phyloP scores from a whole-genome alignment of 805 yeast genomes.

The Millerago galiae region DNA sequence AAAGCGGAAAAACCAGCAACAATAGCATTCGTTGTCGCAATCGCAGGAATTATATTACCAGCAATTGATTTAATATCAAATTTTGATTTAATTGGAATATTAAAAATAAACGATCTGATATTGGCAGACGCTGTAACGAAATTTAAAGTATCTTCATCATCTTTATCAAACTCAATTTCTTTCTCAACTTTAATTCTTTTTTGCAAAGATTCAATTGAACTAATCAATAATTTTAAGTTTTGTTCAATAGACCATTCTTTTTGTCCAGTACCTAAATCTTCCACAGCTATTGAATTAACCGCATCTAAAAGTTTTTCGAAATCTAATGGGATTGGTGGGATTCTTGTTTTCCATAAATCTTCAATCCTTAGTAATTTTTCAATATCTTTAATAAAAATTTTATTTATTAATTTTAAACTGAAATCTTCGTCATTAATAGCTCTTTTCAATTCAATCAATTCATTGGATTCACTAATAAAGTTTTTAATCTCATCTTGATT shows the following conservation, averaged over 20 bases:
- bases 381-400: constrained; percentile 70
- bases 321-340: constrained; percentile 59
- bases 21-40: constrained; percentile 95
- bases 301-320: constrained; percentile 19
- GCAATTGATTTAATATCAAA: constrained; percentile 93
- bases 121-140: constrained; percentile 87
- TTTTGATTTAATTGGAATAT: constrained; percentile 63
- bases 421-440: constrained; percentile 29
- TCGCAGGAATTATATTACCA: constrained; percentile 97
- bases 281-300: constrained; percentile 12
- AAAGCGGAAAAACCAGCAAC: constrained; percentile 85
- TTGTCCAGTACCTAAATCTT: constrained; percentile 27
- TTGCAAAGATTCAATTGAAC: constrained; percentile 44
- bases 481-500: constrained; percentile 60
- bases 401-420: constrained; percentile 42
- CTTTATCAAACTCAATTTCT: constrained; percentile 76
- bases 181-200: constrained; percentile 34
- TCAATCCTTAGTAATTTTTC: constrained; percentile 64
- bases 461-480: constrained; percentile 61
- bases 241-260: constrained; percentile 57
- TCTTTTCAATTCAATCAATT: constrained; percentile 43
- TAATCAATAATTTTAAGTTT: constrained; percentile 52
- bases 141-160: constrained; percentile 83
- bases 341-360: constrained; percentile 70
- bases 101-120: constrained; percentile 63